Percentiles rank a stretch among this genome's conserved stretches.
Conservation (phyloP, 1,139 yeast species). For the Suhomyces bribrorum region DNA sequence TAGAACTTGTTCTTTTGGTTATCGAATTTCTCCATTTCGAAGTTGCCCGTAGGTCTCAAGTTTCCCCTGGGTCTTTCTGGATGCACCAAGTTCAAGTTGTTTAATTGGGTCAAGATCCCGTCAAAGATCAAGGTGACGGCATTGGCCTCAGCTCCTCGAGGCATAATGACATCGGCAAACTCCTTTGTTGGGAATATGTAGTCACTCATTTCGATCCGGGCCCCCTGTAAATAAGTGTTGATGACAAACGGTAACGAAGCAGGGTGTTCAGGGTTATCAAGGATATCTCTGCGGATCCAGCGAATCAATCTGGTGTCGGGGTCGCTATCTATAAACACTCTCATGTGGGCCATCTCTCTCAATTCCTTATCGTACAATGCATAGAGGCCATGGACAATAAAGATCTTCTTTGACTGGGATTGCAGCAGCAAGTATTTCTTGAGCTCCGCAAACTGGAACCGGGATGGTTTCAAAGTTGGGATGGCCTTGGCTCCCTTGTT, state of each 20-base stretch:
- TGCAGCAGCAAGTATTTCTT: conserved; percentile 21
- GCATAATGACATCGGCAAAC: conserved; percentile 79
- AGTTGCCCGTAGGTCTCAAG: conserved; percentile 29
- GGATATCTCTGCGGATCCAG: conserved; percentile 58
- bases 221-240: conserved; percentile 58
- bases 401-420: conserved; percentile 33
- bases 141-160: conserved; percentile 64
- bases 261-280: conserved; percentile 15
- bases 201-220: conserved; percentile 77
- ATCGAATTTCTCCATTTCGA: conserved; percentile 45
- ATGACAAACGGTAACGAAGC: conserved; percentile 51
- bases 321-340: conserved; percentile 82
- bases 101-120: conserved; percentile 53
- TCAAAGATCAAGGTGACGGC: conserved; percentile 74
- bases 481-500: conserved; percentile 19
- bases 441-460: conserved; percentile 37
- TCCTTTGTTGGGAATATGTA: conserved; percentile 76
- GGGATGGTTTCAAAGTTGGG: conserved; percentile 39
- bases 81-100: conserved; percentile 31
- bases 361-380: conserved; percentile 69
- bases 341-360: conserved; percentile 60
- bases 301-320: conserved; percentile 80
- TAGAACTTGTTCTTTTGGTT: conserved; percentile 54
- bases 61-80: conserved; percentile 16
- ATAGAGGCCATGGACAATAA: conserved; percentile 76